Conservation (phyloP, 371 early-diverging fungal species). For the Apophysomyces trapeziformis region DNA sequence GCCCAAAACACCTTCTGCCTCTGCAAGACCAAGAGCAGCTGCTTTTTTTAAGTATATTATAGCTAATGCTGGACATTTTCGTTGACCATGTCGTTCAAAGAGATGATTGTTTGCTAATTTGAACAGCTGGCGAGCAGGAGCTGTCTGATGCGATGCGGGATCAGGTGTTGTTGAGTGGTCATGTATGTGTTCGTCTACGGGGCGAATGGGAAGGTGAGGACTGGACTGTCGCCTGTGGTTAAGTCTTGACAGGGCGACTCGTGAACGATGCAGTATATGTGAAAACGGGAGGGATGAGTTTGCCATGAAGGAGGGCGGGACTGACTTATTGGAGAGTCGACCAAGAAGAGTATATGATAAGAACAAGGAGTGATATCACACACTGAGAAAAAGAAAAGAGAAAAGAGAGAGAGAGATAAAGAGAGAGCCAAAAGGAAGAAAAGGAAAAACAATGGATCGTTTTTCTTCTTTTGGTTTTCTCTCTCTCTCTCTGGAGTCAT, state of each 20-base stretch:
- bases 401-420: slow-evolving; percentile 12
- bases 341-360: slow-evolving; percentile 8
- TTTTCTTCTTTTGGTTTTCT: not conserved
- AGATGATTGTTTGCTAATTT: slow-evolving; percentile 53
- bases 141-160: slow-evolving; percentile 9
- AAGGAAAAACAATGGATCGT: slow-evolving; percentile 14
- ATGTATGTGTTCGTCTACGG: no score
- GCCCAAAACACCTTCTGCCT: slow-evolving; percentile 61
- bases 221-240: slow-evolving; percentile 21
- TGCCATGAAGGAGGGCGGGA: slow-evolving; percentile 16
- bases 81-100: slow-evolving; percentile 59
- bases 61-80: slow-evolving; percentile 47
- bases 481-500: no score
- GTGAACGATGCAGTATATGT: slow-evolving; percentile 28
- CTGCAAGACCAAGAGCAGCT: slow-evolving; percentile 41
- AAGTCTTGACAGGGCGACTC: slow-evolving; percentile 22
- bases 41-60: slow-evolving; percentile 50
- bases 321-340: slow-evolving; percentile 8
- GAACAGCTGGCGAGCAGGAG: slow-evolving; percentile 30
- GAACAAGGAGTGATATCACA: slow-evolving; percentile 13
- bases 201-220: slow-evolving; percentile 8
- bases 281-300: slow-evolving; percentile 27
- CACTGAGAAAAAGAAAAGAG: slow-evolving; percentile 11
- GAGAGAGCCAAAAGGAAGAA: slow-evolving; percentile 18
- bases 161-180: not conserved